phyloP scores from a whole-genome alignment of 441 rosid species.

The Capsella rubella region DNA sequence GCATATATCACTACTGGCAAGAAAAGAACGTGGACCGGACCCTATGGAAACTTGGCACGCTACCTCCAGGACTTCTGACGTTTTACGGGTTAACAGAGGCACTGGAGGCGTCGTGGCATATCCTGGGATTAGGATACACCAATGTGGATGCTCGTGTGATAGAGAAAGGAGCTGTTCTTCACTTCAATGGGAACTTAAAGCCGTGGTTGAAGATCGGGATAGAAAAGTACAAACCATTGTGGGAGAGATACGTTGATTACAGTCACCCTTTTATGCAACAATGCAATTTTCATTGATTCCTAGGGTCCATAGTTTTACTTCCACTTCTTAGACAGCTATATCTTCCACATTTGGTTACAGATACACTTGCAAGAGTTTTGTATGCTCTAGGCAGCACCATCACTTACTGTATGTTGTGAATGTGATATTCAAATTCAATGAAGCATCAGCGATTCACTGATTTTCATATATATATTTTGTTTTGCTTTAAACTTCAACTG shows the following conservation, averaged over 20 bases:
- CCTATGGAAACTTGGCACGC: constrained; percentile 94
- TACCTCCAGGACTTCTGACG: constrained; percentile 92
- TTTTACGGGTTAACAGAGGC: constrained; percentile 90
- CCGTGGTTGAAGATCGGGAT: constrained; percentile 98
- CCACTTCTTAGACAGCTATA: constrained; percentile 36
- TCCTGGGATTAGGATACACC: constrained; percentile 91
- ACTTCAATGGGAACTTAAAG: constrained; percentile 92
- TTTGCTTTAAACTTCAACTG: constrained; percentile 23
- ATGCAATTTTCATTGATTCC: constrained; percentile 77
- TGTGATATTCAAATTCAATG: constrained; percentile 39
- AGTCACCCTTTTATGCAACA: constrained; percentile 74
- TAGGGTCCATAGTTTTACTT: constrained; percentile 34
- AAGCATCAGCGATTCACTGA: constrained; percentile 15
- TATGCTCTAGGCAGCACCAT: constrained; percentile 33
- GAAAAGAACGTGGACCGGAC: constrained; percentile 87
- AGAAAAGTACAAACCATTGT: constrained; percentile 89
- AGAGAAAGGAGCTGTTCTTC: constrained; percentile 90
- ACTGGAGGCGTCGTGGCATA: constrained; percentile 80
- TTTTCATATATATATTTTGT: not conserved
- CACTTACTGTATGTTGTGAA: constrained; percentile 44
- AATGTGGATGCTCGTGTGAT: constrained; percentile 79
- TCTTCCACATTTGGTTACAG: constrained; percentile 34
- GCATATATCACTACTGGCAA: constrained; percentile 93
- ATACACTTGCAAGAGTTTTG: constrained; percentile 31
- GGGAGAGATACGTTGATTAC: constrained; percentile 92